Percentiles rank a stretch among this genome's conserved stretches.
These are phyloP conservation scores for Xerocomus potaroensis DNA, from an alignment of 768 basidiomycete species.

Conservation along the genomic window DNA sequence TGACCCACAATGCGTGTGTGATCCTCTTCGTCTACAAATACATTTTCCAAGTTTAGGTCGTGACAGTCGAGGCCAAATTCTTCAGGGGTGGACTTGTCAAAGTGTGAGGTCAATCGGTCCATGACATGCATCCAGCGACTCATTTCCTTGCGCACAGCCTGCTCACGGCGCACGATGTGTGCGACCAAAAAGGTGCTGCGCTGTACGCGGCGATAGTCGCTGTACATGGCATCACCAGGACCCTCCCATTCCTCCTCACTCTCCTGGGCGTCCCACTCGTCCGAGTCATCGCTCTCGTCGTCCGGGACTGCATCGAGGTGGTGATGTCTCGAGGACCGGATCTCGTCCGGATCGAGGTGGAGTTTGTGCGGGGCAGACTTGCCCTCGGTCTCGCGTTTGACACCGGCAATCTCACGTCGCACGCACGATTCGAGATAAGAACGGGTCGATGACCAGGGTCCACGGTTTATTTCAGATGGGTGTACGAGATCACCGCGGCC, in stretches of 20 bases:
- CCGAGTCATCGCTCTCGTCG: constrained; percentile 71
- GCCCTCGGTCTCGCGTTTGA: constrained; percentile 74
- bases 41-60: constrained; percentile 79
- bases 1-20: constrained; percentile 63
- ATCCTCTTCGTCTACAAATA: constrained; percentile 73
- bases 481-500: constrained; percentile 70
- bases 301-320: constrained; percentile 62
- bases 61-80: constrained; percentile 82
- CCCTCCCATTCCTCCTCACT: constrained; percentile 75
- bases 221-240: constrained; percentile 73
- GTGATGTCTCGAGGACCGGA: constrained; percentile 67
- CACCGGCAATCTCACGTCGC: constrained; percentile 68
- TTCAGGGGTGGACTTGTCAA: constrained; percentile 37
- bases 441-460: constrained; percentile 63
- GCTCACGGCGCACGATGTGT: constrained; percentile 61
- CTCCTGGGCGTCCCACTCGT: constrained; percentile 76
- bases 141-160: constrained; percentile 67
- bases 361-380: constrained; percentile 69
- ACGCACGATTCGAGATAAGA: constrained; percentile 65
- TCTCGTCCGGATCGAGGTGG: constrained; percentile 79
- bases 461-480: constrained; percentile 69
- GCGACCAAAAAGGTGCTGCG: constrained; percentile 74
- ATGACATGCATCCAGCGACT: constrained; percentile 63
- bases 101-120: constrained; percentile 46
- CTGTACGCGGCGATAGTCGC: constrained; percentile 80